Base-by-base conservation (phyloP, 2,329 filamentous ascomycete genomes). In the Beauveria pseudobassiana region DNA sequence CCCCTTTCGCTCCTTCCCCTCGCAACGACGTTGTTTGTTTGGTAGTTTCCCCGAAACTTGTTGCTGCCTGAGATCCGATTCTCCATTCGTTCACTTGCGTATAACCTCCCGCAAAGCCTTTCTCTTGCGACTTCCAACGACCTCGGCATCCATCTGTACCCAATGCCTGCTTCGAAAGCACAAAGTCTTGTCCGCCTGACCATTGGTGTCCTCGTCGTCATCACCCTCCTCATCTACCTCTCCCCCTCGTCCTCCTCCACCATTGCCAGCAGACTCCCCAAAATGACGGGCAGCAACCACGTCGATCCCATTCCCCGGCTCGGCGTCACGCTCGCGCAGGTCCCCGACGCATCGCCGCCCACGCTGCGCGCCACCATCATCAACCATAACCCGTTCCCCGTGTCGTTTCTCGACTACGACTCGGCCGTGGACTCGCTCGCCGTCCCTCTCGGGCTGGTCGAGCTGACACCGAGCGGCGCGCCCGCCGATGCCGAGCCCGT, bases 321-420 rank as follows among this genome's bases (percentile, higher is more conserved):
- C 43, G 67, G 65, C 26, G 70, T 75, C 38, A 67, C 70, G 61
- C 67, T 73, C 38, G 64, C 66, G 57, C 72, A 75, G 63, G 70
- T 72, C 22, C 67, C 42, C 14, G 26, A 67, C 55, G 63, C 67
- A 26, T 71, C 71, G 64, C 71, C 73, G 53, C 72, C 70, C 18
- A 71, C 71, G n/a, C 62, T 78, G 30, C 66, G 68, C 12, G 64
- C 75, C 62, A 70, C 68, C 22, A 72, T 77, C 51, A 73, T 71
- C 63, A 78, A 78, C 70, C 69, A 69, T 10, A 67, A 73, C 64
- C 64, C 70, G n/a, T 54, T 64, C 28, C 64, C 72, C 30, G 69
- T 77, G 49, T 76, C 74, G 18, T 65, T 78, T 12, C 69, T 77
- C 52, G 64, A 66, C 18, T 77, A 76, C 73, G 65, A 74, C 55